Evolutionary conservation across 1,284 basidiomycete species (phyloP).

Genomic region (Moniliophthora roreri): DNA sequence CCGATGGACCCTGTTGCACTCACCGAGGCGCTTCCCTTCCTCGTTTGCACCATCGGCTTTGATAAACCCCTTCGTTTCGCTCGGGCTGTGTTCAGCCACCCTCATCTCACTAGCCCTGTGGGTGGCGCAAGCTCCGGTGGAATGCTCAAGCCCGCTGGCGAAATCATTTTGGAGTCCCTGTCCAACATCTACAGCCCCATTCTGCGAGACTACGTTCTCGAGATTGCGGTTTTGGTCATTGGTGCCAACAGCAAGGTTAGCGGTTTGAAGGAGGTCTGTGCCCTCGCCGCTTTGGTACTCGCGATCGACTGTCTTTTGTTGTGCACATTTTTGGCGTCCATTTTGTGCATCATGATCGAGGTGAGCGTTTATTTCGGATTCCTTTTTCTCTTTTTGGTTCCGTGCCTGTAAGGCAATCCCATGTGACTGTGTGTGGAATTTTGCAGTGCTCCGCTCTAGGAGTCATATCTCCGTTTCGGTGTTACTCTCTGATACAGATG

Average conservation of each 20-base stretch:
- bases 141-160: slow-evolving; percentile 74
- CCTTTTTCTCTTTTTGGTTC: slow-evolving; percentile 3
- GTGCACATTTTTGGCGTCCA: slow-evolving; percentile 87
- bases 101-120: slow-evolving; percentile 62
- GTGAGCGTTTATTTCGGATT: slow-evolving; percentile 38
- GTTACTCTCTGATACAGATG: slow-evolving; percentile 4
- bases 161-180: slow-evolving; percentile 85
- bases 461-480: slow-evolving; percentile 49
- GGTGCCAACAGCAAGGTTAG: slow-evolving; percentile 89
- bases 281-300: slow-evolving; percentile 86
- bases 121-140: slow-evolving; percentile 34
- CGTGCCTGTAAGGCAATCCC: neutral
- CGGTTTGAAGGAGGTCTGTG: slow-evolving; percentile 94
- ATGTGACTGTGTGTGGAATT: neutral
- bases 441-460: slow-evolving; percentile 27
- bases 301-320: slow-evolving; percentile 87
- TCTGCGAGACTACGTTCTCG: slow-evolving; percentile 90
- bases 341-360: slow-evolving; percentile 94
- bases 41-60: slow-evolving; percentile 97
- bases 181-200: slow-evolving; percentile 80
- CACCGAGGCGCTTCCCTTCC: slow-evolving; percentile 95
- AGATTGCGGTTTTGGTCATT: slow-evolving; percentile 86
- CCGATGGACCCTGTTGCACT: slow-evolving; percentile 91
- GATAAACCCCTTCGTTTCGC: slow-evolving; percentile 96
- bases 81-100: slow-evolving; percentile 86